Conservation (phyloP, 108 stramenopile species). For the Cyclotella distinguenda region DNA sequence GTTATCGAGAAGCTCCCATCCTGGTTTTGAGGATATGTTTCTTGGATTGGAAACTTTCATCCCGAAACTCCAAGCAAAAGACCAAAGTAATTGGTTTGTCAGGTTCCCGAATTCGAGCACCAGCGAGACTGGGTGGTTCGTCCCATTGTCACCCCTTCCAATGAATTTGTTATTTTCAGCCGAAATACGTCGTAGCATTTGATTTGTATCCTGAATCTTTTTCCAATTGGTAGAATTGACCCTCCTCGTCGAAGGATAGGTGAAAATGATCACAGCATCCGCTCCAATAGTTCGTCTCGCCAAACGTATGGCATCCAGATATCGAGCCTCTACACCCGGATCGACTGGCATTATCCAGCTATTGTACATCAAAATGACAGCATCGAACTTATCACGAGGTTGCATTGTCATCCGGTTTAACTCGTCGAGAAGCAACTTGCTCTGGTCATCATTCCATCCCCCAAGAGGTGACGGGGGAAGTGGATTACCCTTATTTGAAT, state of each 20-base stretch:
- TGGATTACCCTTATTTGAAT: not conserved
- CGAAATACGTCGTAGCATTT: not conserved
- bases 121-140: not conserved
- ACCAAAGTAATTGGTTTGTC: conserved; percentile 17
- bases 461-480: not conserved
- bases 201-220: not conserved
- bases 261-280: not conserved
- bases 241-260: not conserved
- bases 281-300: not conserved
- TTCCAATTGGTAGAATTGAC: conserved; percentile 5
- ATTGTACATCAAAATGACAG: conserved; percentile 5
- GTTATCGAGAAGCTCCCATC: conserved; percentile 2
- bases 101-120: conserved; percentile 32
- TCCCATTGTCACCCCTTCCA: too few relatives aligned
- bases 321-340: not conserved
- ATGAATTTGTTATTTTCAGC: not conserved
- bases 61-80: conserved; percentile 19
- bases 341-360: not conserved
- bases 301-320: conserved; percentile 1
- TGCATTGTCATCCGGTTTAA: not conserved
- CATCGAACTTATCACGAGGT: not conserved
- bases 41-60: not conserved
- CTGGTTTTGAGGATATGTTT: not conserved
- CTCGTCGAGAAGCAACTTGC: not conserved
- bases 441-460: conserved; percentile 3